Conservation (phyloP, 106 monocot genomes). For the Dendrobium catenatum region DNA sequence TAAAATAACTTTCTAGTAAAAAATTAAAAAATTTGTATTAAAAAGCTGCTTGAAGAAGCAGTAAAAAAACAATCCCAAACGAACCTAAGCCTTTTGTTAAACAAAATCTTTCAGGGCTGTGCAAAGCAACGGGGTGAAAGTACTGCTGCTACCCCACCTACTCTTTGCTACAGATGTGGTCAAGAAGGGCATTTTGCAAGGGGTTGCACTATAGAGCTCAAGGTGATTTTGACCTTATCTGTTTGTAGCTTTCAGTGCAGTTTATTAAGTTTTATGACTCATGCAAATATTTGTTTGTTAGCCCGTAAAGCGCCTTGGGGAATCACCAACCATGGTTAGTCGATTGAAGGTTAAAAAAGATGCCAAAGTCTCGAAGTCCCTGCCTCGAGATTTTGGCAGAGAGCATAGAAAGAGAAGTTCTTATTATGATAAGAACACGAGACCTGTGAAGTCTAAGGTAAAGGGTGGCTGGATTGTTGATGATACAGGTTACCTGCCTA, state of each 20-base stretch:
- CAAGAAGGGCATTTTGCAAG: slow-evolving; percentile 95
- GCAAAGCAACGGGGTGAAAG: slow-evolving; percentile 47
- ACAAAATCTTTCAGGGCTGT: slow-evolving; percentile 56
- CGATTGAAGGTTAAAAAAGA: slow-evolving; percentile 11
- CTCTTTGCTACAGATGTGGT: slow-evolving; percentile 77
- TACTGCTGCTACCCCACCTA: slow-evolving; percentile 16
- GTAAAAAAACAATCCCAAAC: too few species aligned
- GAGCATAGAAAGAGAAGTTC: slow-evolving; percentile 15
- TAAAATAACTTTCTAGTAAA: too few species aligned
- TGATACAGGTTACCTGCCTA: slow-evolving; percentile 26
- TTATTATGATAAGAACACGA: slow-evolving; percentile 7
- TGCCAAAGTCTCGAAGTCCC: slow-evolving; percentile 33
- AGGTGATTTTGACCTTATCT: slow-evolving; percentile 28
- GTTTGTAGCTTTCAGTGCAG: not conserved
- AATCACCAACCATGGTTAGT: slow-evolving; percentile 25
- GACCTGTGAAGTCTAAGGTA: slow-evolving; percentile 26
- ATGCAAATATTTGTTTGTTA: not conserved
- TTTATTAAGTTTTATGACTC: not conserved
- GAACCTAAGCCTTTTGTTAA: not conserved
- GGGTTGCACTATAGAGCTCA: slow-evolving; percentile 50
- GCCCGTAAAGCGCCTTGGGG: not conserved
- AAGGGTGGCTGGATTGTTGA: slow-evolving; percentile 53
- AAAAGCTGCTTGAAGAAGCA: too few species aligned
- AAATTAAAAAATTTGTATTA: too few species aligned
- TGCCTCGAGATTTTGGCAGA: slow-evolving; percentile 32